Evolutionary conservation across 495 filamentous ascomycete species (phyloP), one percentile per base, ranked within the genome.

Genomic region (Hypoxylon trugodes): DNA sequence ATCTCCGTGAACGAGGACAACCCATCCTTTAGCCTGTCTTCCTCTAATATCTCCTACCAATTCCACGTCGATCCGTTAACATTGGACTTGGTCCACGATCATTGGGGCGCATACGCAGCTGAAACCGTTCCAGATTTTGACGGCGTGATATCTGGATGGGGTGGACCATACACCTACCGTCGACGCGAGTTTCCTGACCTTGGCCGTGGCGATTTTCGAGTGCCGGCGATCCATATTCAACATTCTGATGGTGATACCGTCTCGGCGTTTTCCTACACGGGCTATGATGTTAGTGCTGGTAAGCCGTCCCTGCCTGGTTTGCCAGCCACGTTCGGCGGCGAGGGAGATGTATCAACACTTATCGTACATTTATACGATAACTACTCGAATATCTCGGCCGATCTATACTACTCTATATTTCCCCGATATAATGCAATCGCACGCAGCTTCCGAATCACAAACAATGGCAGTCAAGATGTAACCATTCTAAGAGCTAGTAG

Each of bases 131-230:
- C 72, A 0, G 69, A 69, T 3, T 63, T 63, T 25, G 42, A 64
- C 42, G 68, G 68, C 5, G 59, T 66, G 26, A 74, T 75, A 13
- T 73, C 76, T 22, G 82, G 82, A 32, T 85, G 82, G 81, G 73
- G 71, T 15, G 73, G 74, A 5, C 68, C 66, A 12, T 68, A 74
- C n/a, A 78, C 77, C 7, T 79, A 81, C 42, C 66, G 75, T 4
- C 79, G 82, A 2, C 79, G 82, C 6, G 82, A 85, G 61, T 84
- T 85, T 42, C 82, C 82, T 2, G 82, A 85, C 42, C 76, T 81
- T 25, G 82, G 82, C 0, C 75, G 82, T 19, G 81, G 82, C 10
- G 82, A 85, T 63, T 84, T 81, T 47, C 78, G 82, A 8, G 69
- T 78, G 3, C 82, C 82, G n/a, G 82, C 82, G 0, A 74, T 84